Base-by-base conservation (phyloP, 2,329 filamentous ascomycete genomes). In the Rhinocladiella similis region DNA sequence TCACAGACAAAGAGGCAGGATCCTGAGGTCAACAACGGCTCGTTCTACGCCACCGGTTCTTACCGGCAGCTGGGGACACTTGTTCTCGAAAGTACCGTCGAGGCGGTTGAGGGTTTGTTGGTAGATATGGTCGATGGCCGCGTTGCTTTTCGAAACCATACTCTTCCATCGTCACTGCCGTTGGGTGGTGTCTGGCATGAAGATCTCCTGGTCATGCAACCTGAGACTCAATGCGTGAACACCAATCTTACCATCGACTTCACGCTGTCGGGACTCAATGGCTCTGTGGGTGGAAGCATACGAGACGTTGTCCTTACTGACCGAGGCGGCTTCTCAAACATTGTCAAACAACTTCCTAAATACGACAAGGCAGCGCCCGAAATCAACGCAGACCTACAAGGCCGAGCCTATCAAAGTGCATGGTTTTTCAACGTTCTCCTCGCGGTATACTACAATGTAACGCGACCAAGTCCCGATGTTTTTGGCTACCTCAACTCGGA, bases 181-280 rank as follows among this genome's bases (percentile, higher is more conserved):
- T 70, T 72, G 0, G 77, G 77, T 0, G 73, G 68, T 5, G 67
- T 63, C 1, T 80, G 78, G 78, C 66, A 67, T 0, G 78, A 82
- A 54, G 77, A 80, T 52, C 46, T 81, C 4, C 70, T 80, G 0
- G 80, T 78, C 59, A 59, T 80, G 10, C 72, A 78, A 57, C 78
- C 78, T 0, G 71, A 75, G 20, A 74, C 75, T 0, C 65, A 64
- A 2, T 79, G 77, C 55, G 75, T 77, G 5, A 64, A 75, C 53
- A 72, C 69, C 1, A 69, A 69, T 53, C 35, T 69, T 5, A 77
- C 76, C 0, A 50, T 80, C 3, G 74, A 78, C 29, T 78, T 74
- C 52, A 61, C 57, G 9, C 68, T 75, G 9, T 59, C 62, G 7
- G 35, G 4, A 2, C 42, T 52, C 1, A 63, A 46, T 5, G 46